Evolutionary conservation across 306 rosid species (phyloP).

Genomic region (Malus domestica): ASM211411v1 NC_041795.1:19576001-19576500

Average conservation of each 20-base stretch:
- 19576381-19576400: slow-evolving; percentile 88
- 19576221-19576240: background rate
- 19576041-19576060: background rate
- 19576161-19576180: background rate
- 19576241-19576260: background rate
- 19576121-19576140: background rate
- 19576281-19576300: slow-evolving; percentile 24
- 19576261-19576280: background rate
- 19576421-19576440: slow-evolving; percentile 91
- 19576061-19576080: background rate
- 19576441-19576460: slow-evolving; percentile 76
- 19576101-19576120: slow-evolving; percentile 2
- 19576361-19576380: slow-evolving; percentile 91
- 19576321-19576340: slow-evolving; percentile 49
- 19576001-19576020: background rate
- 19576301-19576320: slow-evolving; percentile 47
- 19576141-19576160: background rate
- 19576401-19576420: slow-evolving; percentile 78
- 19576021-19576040: background rate
- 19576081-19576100: slow-evolving; percentile 8
- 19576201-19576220: background rate
- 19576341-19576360: slow-evolving; percentile 55
- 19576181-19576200: background rate
- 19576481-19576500: slow-evolving; percentile 58
- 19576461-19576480: slow-evolving; percentile 46